Base-by-base conservation (phyloP, 2,329 filamentous ascomycete species). In the Dactylellina cionopaga region DNA sequence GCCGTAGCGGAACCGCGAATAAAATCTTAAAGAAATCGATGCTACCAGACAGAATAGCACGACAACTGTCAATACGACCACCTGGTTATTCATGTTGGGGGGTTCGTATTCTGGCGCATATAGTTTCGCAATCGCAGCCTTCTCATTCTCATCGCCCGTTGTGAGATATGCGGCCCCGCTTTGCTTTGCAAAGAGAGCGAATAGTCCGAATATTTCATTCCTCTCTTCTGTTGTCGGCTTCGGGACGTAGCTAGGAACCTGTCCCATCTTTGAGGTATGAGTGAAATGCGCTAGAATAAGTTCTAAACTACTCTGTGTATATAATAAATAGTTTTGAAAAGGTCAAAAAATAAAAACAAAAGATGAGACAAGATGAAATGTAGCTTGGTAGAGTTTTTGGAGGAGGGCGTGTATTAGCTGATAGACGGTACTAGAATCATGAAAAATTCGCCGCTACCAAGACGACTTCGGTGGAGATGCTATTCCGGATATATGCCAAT, bases 41-140 rank as follows among this genome's bases (percentile, higher is more conserved):
- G 59, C 15, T 15, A 63, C 15, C 29, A 63, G 31, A 13, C 33
- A 63, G 24, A 63, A 52, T 6, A 44, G 13, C 17, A 63, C 59
- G 19, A 63, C 47, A 19, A 54, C 59, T 29, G 59, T 54, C 9
- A 63, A 52, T 15, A 19, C 37, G 2, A 63, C 35, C 5, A 35
- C 41, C 13, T 63, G 31, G 13, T 15, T 24, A 25, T 63, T 22
- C 44, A 31, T 35, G 27, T 29, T 54, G 11, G 59, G 59, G 13
- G 59, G 59, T 35, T 39, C 46, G 35, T 63, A 63, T 39, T 63
- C 59, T 19, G 47, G 59, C 35, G 59, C 46, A 47, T 52, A 63
- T 63, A 63, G 31, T 5, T 43, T 37, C 27, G 33, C 47, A 24
- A 63, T 46, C 27, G 33, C 47, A 24, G 54, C 35, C 35, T 63